Evolutionary conservation across 306 rosid genomes (phyloP), one percentile per base, ranked within the genome.

Genomic region (Dalbergia cultrata): DNA sequence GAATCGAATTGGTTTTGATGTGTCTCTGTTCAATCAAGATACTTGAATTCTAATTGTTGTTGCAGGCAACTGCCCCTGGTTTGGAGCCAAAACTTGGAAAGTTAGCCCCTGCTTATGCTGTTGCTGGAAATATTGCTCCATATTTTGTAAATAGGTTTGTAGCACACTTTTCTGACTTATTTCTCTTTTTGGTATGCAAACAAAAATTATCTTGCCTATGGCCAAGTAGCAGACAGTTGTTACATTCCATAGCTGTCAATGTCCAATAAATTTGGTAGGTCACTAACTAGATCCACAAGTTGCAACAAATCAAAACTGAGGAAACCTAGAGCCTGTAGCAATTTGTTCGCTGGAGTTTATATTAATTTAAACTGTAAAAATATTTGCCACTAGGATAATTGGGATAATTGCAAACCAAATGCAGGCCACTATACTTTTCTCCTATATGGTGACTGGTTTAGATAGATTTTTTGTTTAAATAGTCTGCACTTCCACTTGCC

Each of bases 81-180:
- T 74, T 95, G 89, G 98, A 89, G 83, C 86, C 90, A 80, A 95
- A 95, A 78, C 97, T 95, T 71, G 98, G 99, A 82, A 60, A 82
- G 68, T 35, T 91, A 82, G 92, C 97, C 78, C 97, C 98, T 78
- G 93, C 99, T 45, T 91, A 90, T 87, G 90, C 92, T 73, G 93
- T 82, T 37, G 97, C 99, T 65, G 98, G 97, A 81, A 50, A 34
- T 44, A 93, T 95, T 79, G 89, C 96, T 74, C 83, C 94, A 4
- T 95, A 95, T 71, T 95, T 91, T 56, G 91, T 89, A 12, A 88
- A 91, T 81, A 91, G 97, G 99, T 95, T 68, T 53, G 86, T 80
- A 34, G 73, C 50, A 8, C 8, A 44, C 56, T 62, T 76, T 7
- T 37, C 22, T 10, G n/a, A 9, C 58, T 22, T 56, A 6, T 71